Conservation (phyloP, 805 yeast species). For the Scheffersomyces stipitis region DNA sequence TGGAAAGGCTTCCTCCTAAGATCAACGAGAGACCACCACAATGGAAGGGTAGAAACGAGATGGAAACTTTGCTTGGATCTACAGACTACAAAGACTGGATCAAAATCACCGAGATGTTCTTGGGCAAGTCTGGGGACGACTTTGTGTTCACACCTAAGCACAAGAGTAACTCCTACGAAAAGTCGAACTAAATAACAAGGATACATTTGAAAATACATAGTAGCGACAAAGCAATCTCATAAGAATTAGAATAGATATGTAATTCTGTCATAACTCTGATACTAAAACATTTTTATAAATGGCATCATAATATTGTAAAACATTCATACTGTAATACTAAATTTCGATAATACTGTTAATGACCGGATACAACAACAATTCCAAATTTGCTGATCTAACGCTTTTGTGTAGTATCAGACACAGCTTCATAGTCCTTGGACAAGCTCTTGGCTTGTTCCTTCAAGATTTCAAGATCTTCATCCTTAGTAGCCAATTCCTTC, state of each 20-base stretch:
- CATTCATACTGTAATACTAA: too few species aligned
- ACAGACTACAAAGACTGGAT: constrained; percentile 92
- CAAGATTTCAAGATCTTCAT: constrained; percentile 62
- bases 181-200: too few species aligned
- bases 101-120: constrained; percentile 89
- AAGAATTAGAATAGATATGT: too few species aligned
- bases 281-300: too few species aligned
- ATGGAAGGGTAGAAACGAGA: constrained; percentile 90
- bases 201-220: too few species aligned
- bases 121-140: constrained; percentile 76
- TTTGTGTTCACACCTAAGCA: constrained; percentile 91
- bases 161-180: constrained; percentile 81
- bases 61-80: constrained; percentile 87
- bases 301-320: too few species aligned
- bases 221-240: too few species aligned
- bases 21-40: constrained; percentile 91
- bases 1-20: constrained; percentile 84
- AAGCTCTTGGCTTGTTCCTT: constrained; percentile 73
- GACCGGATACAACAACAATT: too few species aligned
- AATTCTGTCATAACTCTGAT: too few species aligned
- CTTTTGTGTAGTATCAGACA: constrained; percentile 12
- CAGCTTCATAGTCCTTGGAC: constrained; percentile 58
- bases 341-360: too few species aligned
- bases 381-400: neutral
- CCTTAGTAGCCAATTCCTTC: constrained; percentile 49